A percentile compares a stretch with the other conserved stretches of the same genome.
Conservation (phyloP, 495 filamentous ascomycete genomes). For the Oidiodendron maius region DNA sequence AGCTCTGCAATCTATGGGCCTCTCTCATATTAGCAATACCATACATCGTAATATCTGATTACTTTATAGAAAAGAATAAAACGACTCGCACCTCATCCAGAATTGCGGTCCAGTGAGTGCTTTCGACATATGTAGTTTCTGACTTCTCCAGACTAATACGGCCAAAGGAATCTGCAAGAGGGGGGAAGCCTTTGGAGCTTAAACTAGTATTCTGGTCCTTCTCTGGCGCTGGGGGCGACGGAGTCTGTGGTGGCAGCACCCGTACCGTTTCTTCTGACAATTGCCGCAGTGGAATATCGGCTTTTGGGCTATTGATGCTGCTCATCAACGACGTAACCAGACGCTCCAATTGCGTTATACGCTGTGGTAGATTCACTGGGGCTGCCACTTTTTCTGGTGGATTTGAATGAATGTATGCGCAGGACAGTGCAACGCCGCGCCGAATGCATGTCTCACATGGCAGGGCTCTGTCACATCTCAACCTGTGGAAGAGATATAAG, state of each 20-base stretch:
- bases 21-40: not conserved
- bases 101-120: conserved; percentile 48
- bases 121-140: conserved; percentile 38
- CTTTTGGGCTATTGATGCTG: conserved; percentile 16
- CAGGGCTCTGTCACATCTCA: conserved; percentile 5
- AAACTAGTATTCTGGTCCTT: not conserved
- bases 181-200: not conserved
- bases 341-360: conserved; percentile 26
- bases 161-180: conserved; percentile 8
- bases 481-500: not conserved
- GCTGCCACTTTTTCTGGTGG: no score
- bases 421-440: conserved; percentile 35
- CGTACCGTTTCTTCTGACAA: not conserved
- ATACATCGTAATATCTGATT: no score
- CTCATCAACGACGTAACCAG: conserved; percentile 17
- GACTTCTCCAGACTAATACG: conserved; percentile 28
- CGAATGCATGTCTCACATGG: conserved; percentile 28
- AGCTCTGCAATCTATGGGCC: conserved; percentile 16
- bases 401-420: conserved; percentile 18
- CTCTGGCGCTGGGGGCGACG: not conserved
- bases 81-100: conserved; percentile 25
- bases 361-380: not conserved
- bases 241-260: not conserved
- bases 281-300: conserved; percentile 8
- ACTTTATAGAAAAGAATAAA: no score